These are phyloP conservation scores for Hypoxylon fragiforme DNA, from an alignment of 495 filamentous ascomycete genomes.

Conservation along the genomic window DNA sequence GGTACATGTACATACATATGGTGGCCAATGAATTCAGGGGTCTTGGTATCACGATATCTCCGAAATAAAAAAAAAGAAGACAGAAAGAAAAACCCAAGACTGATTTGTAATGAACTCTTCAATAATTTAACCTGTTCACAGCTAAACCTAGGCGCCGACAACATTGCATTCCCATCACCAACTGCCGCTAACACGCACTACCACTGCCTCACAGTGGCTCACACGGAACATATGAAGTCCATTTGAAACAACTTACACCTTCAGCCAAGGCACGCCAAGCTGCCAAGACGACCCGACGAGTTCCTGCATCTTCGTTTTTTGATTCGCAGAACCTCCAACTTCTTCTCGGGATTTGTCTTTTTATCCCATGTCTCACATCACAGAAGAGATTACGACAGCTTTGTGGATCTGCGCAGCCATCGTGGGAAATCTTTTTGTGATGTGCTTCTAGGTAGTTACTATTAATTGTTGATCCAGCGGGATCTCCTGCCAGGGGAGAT, in stretches of 20 bases:
- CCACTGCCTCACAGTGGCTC: too few species aligned
- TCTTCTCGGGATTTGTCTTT: neutral
- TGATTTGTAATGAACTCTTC: too few species aligned
- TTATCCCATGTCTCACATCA: neutral
- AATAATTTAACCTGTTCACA: neutral
- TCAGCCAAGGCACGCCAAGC: conserved; percentile 23
- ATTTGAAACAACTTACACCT: conserved; percentile 23
- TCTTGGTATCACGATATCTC: too few species aligned
- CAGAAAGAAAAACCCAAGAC: too few species aligned
- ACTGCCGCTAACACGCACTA: neutral
- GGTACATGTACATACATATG: neutral
- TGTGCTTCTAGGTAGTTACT: conserved; percentile 27
- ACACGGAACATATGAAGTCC: conserved; percentile 23
- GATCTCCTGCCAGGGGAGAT: conserved; percentile 10
- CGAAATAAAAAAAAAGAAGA: too few species aligned
- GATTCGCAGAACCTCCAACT: neutral
- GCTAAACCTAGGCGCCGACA: neutral
- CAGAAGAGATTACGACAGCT: conserved; percentile 22
- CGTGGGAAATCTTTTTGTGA: conserved; percentile 17
- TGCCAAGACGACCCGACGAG: conserved; percentile 18
- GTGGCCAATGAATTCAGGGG: too few species aligned
- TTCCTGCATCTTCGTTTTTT: neutral
- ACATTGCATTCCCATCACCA: neutral
- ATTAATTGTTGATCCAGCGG: conserved; percentile 21
- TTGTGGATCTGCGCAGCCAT: conserved; percentile 11